phyloP scores from a whole-genome alignment of 257 asterid species.

The Gentiana dahurica region DNA sequence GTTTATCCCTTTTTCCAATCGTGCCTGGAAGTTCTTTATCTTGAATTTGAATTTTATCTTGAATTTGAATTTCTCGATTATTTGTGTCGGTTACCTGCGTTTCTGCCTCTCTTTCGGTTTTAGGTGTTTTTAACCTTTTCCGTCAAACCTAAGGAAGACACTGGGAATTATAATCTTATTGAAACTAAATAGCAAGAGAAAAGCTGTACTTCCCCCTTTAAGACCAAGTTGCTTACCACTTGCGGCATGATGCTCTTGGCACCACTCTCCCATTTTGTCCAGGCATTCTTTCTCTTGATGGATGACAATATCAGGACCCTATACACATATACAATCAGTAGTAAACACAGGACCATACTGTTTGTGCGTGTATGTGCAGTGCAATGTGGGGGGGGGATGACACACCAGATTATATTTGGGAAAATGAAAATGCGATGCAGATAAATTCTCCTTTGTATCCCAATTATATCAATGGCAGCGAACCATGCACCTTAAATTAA shows the following conservation, averaged over 20 bases:
- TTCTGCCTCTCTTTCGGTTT: constrained; percentile 79
- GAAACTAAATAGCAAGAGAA: not conserved
- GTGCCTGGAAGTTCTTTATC: too few relatives aligned
- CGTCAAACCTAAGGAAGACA: constrained; percentile 54
- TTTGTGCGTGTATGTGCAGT: too few relatives aligned
- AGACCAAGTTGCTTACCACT: constrained; percentile 51
- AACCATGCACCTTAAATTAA: too few relatives aligned
- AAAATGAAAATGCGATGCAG: too few relatives aligned
- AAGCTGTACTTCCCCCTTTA: not conserved
- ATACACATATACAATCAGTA: not conserved
- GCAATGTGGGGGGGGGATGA: too few relatives aligned
- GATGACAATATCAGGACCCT: constrained; percentile 96
- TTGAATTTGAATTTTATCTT: too few relatives aligned
- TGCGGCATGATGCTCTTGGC: constrained; percentile 77
- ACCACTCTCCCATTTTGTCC: constrained; percentile 94
- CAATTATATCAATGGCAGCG: too few relatives aligned
- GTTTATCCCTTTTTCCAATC: too few relatives aligned
- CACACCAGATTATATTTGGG: too few relatives aligned
- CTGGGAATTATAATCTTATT: not conserved
- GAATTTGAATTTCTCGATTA: too few relatives aligned
- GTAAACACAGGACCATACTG: too few relatives aligned
- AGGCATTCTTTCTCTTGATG: constrained; percentile 74
- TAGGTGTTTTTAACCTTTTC: constrained; percentile 73
- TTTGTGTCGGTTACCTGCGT: constrained; percentile 38
- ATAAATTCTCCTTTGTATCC: too few relatives aligned